phyloP scores from a whole-genome alignment of 306 rosid species.

The Castanospermum australe region DNA sequence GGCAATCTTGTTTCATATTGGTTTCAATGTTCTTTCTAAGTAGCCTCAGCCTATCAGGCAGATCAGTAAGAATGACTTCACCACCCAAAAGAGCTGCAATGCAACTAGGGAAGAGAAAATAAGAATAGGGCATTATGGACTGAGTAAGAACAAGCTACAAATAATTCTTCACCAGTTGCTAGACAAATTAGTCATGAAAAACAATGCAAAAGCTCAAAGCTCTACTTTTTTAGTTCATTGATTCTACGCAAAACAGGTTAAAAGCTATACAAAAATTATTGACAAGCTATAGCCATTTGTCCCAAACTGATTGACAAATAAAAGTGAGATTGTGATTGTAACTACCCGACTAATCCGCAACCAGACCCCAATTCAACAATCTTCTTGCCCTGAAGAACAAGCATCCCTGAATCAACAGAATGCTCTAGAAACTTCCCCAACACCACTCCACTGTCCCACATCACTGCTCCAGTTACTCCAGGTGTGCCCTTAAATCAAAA shows the following conservation, averaged over 20 bases:
- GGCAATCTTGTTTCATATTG: slow-evolving; percentile 50
- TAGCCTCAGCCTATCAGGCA: slow-evolving; percentile 76
- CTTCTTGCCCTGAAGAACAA: slow-evolving; percentile 66
- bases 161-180: background rate
- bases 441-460: slow-evolving; percentile 89
- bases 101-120: slow-evolving; percentile 51
- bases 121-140: slow-evolving; percentile 21
- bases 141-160: slow-evolving; percentile 19
- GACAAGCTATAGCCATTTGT: background rate
- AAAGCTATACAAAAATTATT: background rate
- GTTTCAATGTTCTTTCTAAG: slow-evolving; percentile 69
- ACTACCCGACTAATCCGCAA: slow-evolving; percentile 85
- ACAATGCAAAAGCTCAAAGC: background rate
- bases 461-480: slow-evolving; percentile 88
- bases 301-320: slow-evolving; percentile 2
- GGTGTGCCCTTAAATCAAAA: slow-evolving; percentile 53
- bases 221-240: background rate
- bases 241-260: background rate
- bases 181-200: background rate
- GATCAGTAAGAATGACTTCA: slow-evolving; percentile 70
- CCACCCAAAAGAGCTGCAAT: slow-evolving; percentile 86
- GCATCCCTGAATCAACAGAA: slow-evolving; percentile 66
- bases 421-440: slow-evolving; percentile 83
- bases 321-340: slow-evolving; percentile 3
- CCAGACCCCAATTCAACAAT: slow-evolving; percentile 80